Evolutionary conservation across 1,284 basidiomycete species (phyloP), one percentile per base, ranked within the genome.

Genomic region (Ustilago cynodontis): DNA sequence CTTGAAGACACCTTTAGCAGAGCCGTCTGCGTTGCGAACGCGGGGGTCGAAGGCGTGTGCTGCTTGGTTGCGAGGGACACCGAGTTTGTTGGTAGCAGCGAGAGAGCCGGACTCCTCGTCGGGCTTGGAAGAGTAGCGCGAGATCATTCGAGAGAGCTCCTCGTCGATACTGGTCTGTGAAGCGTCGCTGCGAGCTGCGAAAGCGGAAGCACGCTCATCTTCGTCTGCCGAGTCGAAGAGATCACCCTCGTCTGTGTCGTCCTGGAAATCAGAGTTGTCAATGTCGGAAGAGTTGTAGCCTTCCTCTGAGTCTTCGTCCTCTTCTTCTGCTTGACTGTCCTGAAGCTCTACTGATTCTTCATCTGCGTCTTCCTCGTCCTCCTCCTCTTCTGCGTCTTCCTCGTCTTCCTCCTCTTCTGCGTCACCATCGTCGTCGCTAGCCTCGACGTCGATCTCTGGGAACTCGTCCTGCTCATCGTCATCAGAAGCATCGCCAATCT

Each of bases 21-120:
- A 87, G 58, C 86, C 87, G 60, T 87, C 86, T 3, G 73, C 67
- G 54, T 84, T 82, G 59, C 79, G 87, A 35, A 89, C 90, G 86
- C 91, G 92, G 51, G 90, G 87, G 86, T 89, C 90, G 35, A 92
- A 91, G 78, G 92, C 77, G 87, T 87, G 74, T 82, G 87, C 61
- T 87, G 80, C 72, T 59, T 70, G 62, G 9, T 70, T 53, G n/a
- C 70, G 71, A 11, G 82, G 78, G 47, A 84, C 80, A 33, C 85
- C 86, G 59, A 86, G 71, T 33, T 79, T 73, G 75, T 83, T 82
- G 59, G 77, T 80, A 37, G 67, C 29, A 24, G 65, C 74, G 20
- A 80, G 82, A 16, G 66, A 65, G 60, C 70, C 70, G 2, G 70
- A 72, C 0, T 66, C 24, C 76, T 88, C 87, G 66, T 81, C 73